Percentiles rank a stretch among this genome's conserved stretches.
Evolutionary conservation across 2,329 filamentous ascomycete species (phyloP).

Genomic region (Pseudogymnoascus sp.): DNA sequence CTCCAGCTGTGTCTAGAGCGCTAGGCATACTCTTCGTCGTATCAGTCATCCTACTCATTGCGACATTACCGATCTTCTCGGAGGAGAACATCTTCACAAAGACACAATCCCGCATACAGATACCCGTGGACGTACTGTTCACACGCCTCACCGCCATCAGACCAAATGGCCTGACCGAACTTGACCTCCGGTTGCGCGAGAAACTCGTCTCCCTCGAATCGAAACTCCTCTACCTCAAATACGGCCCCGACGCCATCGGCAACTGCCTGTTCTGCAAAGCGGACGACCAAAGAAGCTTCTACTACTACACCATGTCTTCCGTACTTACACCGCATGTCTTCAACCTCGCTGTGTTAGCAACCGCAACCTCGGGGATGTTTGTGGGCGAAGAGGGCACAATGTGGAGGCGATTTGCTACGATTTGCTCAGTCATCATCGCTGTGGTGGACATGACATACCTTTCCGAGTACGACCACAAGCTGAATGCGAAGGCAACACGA

Average conservation of each 20-base stretch:
- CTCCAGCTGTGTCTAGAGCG: constrained; percentile 44
- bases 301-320: constrained; percentile 71
- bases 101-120: constrained; percentile 76
- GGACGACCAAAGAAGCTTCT: constrained; percentile 61
- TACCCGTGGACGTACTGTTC: constrained; percentile 77
- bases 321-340: constrained; percentile 69
- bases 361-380: constrained; percentile 62
- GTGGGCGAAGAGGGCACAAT: constrained; percentile 52
- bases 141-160: constrained; percentile 57
- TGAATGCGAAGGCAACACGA: constrained; percentile 53
- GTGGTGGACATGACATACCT: constrained; percentile 58
- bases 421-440: constrained; percentile 50
- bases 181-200: constrained; percentile 56
- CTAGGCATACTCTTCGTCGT: constrained; percentile 50
- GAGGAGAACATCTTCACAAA: constrained; percentile 73
- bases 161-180: constrained; percentile 38
- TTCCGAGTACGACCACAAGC: constrained; percentile 54
- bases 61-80: constrained; percentile 57
- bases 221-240: constrained; percentile 73
- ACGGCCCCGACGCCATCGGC: constrained; percentile 64
- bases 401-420: constrained; percentile 65
- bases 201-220: constrained; percentile 65
- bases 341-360: constrained; percentile 63
- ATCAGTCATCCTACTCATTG: constrained; percentile 45
- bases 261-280: constrained; percentile 74